Base-by-base conservation (phyloP, 805 yeast species). In the Diddensiella transvaalensis region DNA sequence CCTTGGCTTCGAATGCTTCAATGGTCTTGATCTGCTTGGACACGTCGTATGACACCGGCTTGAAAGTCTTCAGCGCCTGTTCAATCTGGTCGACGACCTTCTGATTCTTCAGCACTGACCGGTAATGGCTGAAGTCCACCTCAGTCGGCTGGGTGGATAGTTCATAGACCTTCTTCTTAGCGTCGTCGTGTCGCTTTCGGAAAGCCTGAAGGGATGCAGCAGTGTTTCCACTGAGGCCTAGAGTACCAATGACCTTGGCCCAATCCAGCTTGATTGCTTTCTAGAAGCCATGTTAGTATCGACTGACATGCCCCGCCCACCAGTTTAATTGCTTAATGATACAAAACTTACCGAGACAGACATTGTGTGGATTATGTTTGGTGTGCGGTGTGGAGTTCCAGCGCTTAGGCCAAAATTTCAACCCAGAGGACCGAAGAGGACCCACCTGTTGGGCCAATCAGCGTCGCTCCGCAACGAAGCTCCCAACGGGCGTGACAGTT, bases 111-210 rank as follows among this genome's bases (percentile, higher is more conserved):
- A 93, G 80, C 49, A 80, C 75, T 18, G 83, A 73, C 68, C 83
- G 85, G 82, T 90, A 93, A 71, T 81, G 76, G 45, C 75, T 71
- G 59, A 90, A 91, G 72, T 91, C 96, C 56, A 93, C 88, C 35
- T 73, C 74, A 50, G 87, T 76, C 55, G 89, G 72, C 73, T 87
- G 91, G 57, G 77, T 73, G 66, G 81, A 75, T 60, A 91, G 77
- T 56, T 82, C 84, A 60, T 77, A 73, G 61, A 87, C 74, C 63
- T 78, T 79, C 75, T 87, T 84, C 77, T 89, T 85, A 60, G 98
- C 98, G 70, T 93, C 98, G 66, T 93, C 99, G 72, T 89, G 85
- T 80, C 99, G 87, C 87, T 93, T 91, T 75, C 90, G 90, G 85
- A 93, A 93, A 24, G 95, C 79, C 46, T 93, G 80, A 69, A 93